A percentile compares a stretch with the other conserved stretches of the same genome.
Conservation (phyloP, 2,329 filamentous ascomycete genomes). For the Alternaria burnsii region DNA sequence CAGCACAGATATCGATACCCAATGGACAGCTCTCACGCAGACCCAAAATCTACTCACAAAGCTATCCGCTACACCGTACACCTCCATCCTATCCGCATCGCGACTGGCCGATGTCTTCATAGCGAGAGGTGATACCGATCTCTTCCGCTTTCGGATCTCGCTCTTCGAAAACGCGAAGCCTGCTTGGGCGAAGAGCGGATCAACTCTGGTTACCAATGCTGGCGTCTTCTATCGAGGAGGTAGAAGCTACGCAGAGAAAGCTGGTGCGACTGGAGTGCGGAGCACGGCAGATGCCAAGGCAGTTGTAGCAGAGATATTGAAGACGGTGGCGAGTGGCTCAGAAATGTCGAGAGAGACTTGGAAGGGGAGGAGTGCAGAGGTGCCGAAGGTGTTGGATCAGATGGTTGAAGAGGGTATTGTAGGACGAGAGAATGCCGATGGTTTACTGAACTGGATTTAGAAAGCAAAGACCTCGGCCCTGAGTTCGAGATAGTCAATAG, state of each 20-base stretch:
- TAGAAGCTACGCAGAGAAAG: constrained; percentile 43
- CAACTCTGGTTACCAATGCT: constrained; percentile 46
- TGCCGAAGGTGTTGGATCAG: constrained; percentile 57
- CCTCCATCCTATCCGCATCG: constrained; percentile 28
- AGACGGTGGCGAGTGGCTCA: constrained; percentile 46
- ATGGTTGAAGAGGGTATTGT: constrained; percentile 64
- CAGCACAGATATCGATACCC: constrained; percentile 30
- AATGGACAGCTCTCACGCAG: constrained; percentile 46
- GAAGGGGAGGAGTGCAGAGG: constrained; percentile 51
- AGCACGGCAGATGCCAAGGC: constrained; percentile 59
- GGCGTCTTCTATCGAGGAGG: constrained; percentile 52
- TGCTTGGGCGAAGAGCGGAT: constrained; percentile 43
- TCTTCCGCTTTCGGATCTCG: constrained; percentile 46
- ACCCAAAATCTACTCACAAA: constrained; percentile 41
- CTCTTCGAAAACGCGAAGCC: constrained; percentile 31
- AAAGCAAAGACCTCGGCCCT: not conserved
- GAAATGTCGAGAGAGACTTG: constrained; percentile 52
- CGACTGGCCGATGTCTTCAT: constrained; percentile 45
- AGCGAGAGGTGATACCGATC: constrained; percentile 44
- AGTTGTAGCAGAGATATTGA: constrained; percentile 58
- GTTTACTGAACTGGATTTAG: constrained; percentile 16
- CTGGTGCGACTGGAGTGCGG: constrained; percentile 49
- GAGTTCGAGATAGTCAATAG: not conserved
- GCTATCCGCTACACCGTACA: constrained; percentile 29
- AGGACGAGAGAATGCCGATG: constrained; percentile 36